phyloP scores from a whole-genome alignment of 225 moss, liverwort and hornwort species.

The Ulota crispa region DNA sequence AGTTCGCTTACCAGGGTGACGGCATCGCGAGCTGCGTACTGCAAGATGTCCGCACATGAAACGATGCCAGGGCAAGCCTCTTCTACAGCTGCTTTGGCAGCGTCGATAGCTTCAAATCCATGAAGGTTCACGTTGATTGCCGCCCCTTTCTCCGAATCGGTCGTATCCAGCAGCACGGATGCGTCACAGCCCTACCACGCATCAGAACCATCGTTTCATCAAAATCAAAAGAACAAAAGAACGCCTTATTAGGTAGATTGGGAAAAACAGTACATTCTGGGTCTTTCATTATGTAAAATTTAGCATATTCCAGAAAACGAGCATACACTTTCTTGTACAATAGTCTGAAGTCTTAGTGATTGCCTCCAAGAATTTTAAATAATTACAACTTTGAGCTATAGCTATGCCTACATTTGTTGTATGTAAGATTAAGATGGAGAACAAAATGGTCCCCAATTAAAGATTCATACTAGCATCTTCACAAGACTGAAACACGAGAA shows the following conservation, averaged over 20 bases:
- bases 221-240: background rate
- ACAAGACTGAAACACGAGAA: no score
- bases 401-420: no score
- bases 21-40: conserved; percentile 51
- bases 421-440: no score
- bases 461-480: background rate
- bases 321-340: no score
- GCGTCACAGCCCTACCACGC: conserved; percentile 50
- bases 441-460: no score
- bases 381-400: no score
- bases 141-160: conserved; percentile 34
- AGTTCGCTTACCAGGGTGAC: conserved; percentile 30
- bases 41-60: conserved; percentile 62
- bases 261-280: no score
- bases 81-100: conserved; percentile 53
- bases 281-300: no score
- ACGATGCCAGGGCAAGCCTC: conserved; percentile 43
- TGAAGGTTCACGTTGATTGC: conserved; percentile 48
- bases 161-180: conserved; percentile 45
- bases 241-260: no score
- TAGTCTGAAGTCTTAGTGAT: no score
- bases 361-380: no score
- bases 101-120: conserved; percentile 52
- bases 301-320: no score
- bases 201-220: background rate